Evolutionary conservation across 2,329 filamentous ascomycete genomes (phyloP), one percentile per base, ranked within the genome.

Genomic region (Lojkania enalia): DNA sequence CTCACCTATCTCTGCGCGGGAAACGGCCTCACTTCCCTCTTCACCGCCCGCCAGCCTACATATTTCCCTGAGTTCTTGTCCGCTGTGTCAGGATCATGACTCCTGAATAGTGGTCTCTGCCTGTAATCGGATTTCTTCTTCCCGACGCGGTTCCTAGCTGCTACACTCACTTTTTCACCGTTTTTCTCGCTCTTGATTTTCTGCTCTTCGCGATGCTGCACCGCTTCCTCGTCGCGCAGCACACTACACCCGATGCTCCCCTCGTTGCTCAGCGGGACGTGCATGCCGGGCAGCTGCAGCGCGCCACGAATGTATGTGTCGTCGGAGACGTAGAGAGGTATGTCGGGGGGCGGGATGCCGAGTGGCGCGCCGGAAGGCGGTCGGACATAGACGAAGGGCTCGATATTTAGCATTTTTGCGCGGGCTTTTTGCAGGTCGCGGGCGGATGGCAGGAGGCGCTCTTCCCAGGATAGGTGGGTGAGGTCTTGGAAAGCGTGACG

Each of bases 381-480:
- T 33, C 46, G 46, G 1, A 39, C 14, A 48, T 64, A 70, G 5
- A 61, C 33, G 32, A 63, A 70, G 0, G 64, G 66, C 48, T 64
- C 61, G 23, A 54, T 35, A 25, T 32, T 5, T 13, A 56, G 30
- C 3, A 35, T 5, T 3, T 39, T 18, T 0, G 63, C 57, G 21
- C 52, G 57, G 0, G 54, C 23, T 5, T 54, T 54, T 19, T 70
- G 62, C 3, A 60, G 35, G 0, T 27, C 21, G 4, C 42, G 46
- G 21, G 42, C 45, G 11, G 46, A n/a, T 27, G 60, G 55, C 23
- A 44, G 20, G 43, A 71, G 54, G 13, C 74, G 71, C 31, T 72
- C 58, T 47, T 71, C 65, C 74, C 74, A 77, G 2, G 62, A 39
- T 1, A 72, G 54, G 2, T 66, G 55, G 0, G 73, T 74, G 13